These are phyloP conservation scores for Aspergillus latus DNA, from an alignment of 2,329 filamentous ascomycete genomes.

Conservation along the genomic window DNA sequence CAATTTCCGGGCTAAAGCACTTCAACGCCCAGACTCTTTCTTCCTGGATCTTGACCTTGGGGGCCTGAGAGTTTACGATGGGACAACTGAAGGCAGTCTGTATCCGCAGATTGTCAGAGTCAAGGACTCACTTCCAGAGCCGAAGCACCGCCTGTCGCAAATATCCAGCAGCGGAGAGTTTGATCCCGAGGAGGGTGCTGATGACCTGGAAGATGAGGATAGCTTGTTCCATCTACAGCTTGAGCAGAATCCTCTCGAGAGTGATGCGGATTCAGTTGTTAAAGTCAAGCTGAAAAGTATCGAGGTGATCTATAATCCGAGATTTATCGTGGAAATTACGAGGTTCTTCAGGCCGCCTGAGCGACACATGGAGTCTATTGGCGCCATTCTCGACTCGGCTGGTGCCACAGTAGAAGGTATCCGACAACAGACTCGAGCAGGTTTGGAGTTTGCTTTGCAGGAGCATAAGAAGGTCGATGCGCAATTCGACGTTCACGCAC, in stretches of 20 bases:
- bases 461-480: slow-evolving; percentile 99
- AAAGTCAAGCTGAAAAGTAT: slow-evolving; percentile 91
- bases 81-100: slow-evolving; percentile 84
- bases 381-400: slow-evolving; percentile 89
- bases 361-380: slow-evolving; percentile 97
- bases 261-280: slow-evolving; percentile 84
- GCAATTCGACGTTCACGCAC: slow-evolving; percentile 90
- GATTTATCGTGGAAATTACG: slow-evolving; percentile 83
- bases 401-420: slow-evolving; percentile 94
- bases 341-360: slow-evolving; percentile 97
- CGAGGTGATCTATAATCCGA: slow-evolving; percentile 96
- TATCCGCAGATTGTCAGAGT: slow-evolving; percentile 95
- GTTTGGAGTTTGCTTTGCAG: slow-evolving; percentile 91
- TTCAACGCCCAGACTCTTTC: slow-evolving; percentile 88
- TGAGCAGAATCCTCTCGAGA: slow-evolving; percentile 93
- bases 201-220: slow-evolving; percentile 57
- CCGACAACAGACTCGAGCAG: slow-evolving; percentile 90
- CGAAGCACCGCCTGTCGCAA: slow-evolving; percentile 43
- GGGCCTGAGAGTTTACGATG: slow-evolving; percentile 91
- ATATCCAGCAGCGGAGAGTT: slow-evolving; percentile 36
- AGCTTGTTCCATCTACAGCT: slow-evolving; percentile 91
- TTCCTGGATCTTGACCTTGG: slow-evolving; percentile 86
- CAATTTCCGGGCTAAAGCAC: slow-evolving; percentile 83
- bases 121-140: slow-evolving; percentile 72
- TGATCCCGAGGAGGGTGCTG: slow-evolving; percentile 40